A percentile compares a stretch with the other conserved stretches of the same genome.
Evolutionary conservation across 805 yeast species (phyloP).

Genomic region (Torulaspora delbrueckii): DNA sequence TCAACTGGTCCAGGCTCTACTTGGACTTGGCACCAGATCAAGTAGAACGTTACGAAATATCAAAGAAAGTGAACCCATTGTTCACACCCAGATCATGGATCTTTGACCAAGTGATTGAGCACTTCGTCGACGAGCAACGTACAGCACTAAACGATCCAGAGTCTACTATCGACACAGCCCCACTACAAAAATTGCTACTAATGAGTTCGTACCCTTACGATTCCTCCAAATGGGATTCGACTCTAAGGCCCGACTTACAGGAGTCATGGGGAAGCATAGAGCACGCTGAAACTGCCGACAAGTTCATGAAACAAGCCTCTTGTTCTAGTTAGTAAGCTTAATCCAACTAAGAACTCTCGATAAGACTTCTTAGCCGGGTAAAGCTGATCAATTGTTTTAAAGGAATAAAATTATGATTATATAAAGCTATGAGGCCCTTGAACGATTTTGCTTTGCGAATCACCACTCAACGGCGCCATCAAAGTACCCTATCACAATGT

Average conservation of each 20-base stretch:
- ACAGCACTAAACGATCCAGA: slow-evolving; percentile 38
- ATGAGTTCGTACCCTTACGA: slow-evolving; percentile 80
- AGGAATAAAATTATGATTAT: background rate
- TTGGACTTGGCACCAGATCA: slow-evolving; percentile 36
- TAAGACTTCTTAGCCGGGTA: slow-evolving; percentile 1
- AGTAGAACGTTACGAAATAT: slow-evolving; percentile 39
- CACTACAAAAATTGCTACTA: slow-evolving; percentile 54
- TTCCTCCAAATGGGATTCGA: slow-evolving; percentile 57
- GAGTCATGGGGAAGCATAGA: slow-evolving; percentile 41
- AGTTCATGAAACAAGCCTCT: slow-evolving; percentile 11
- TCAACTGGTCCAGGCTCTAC: slow-evolving; percentile 52
- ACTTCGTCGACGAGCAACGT: slow-evolving; percentile 47
- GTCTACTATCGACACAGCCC: slow-evolving; percentile 30
- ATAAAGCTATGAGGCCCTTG: background rate
- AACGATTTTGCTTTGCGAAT: background rate
- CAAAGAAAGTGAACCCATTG: slow-evolving; percentile 59
- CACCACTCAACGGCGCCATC: background rate
- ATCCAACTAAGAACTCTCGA: background rate
- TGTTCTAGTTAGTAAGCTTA: slow-evolving; percentile 9
- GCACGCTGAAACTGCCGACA: slow-evolving; percentile 6
- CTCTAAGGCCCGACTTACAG: slow-evolving; percentile 49
- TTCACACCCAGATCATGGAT: slow-evolving; percentile 86
- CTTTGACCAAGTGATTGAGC: slow-evolving; percentile 70
- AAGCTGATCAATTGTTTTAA: background rate
- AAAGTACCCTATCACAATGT: background rate